These are phyloP conservation scores for Ascochyta fabae DNA, from an alignment of 2,329 filamentous ascomycete species.

Conservation along the genomic window DNA sequence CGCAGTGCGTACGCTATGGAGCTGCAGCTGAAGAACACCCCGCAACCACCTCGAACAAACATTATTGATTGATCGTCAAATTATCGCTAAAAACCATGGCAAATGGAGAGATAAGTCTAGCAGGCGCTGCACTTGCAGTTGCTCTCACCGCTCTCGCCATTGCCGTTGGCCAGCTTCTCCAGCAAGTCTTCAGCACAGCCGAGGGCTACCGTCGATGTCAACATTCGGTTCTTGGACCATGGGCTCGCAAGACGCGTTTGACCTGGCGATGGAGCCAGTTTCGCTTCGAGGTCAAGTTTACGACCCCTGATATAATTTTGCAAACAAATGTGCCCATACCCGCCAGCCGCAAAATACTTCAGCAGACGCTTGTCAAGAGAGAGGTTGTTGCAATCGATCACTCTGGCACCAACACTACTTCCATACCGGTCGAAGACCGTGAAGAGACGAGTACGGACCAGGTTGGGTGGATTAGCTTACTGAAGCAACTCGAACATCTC, in stretches of 20 bases:
- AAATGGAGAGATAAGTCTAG: neutral
- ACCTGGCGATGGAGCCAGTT: conserved; percentile 9
- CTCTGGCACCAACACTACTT: neutral
- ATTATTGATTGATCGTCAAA: neutral
- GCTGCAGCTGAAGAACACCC: neutral
- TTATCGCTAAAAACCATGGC: neutral
- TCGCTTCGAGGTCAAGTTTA: conserved; percentile 15
- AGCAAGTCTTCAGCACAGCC: conserved; percentile 19
- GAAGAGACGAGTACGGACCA: conserved; percentile 6
- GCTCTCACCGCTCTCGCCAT: conserved; percentile 16
- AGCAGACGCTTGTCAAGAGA: neutral
- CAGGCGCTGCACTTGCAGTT: conserved; percentile 8
- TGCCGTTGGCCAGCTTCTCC: conserved; percentile 5
- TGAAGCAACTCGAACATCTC: conserved; percentile 3
- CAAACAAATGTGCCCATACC: neutral
- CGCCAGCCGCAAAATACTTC: neutral
- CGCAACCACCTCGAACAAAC: neutral
- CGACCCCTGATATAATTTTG: conserved; percentile 15
- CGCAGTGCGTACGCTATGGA: neutral
- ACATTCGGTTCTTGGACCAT: conserved; percentile 8
- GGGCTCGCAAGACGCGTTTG: conserved; percentile 3
- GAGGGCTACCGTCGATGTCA: conserved; percentile 21
- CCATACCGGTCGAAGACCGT: neutral
- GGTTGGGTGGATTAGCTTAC: conserved; percentile 1
- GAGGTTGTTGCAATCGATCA: neutral